Base-by-base conservation (phyloP, 1,284 basidiomycete genomes). In the Irpex sp. region DNA sequence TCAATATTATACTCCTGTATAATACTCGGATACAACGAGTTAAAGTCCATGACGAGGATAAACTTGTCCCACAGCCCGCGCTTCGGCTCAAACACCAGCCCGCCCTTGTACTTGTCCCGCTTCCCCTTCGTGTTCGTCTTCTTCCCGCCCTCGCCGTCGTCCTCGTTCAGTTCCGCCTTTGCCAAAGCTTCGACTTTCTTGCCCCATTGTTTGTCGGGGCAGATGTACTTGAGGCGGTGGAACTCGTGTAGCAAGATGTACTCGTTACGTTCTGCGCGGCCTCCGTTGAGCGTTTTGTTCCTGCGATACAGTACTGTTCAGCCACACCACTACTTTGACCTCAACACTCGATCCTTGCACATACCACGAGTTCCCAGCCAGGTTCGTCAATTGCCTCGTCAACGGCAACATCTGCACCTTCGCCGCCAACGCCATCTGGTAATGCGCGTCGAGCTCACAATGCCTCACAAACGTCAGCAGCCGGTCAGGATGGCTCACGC, bases 1-100 rank as follows among this genome's bases (percentile, higher is more conserved):
- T 99, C 96, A 70, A 99, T 98, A 74, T 99, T 99, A 77, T 94
- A 99, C 80, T 99, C 97, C 72, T 99, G 97, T 63, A 99, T 99
- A 79, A 99, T 99, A 76, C 93, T 96, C 7, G 97, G 97, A 75
- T 99, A 99, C 65, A 99, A 83, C 69, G 95, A 98, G 79, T 99
- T 99, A 87, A 99, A 99, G 78, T 99, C 97, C 97, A 99, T 99
- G 74, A 99, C 97, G 33, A 99, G 83, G 74, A 99, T 93, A 74
- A 87, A 97, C 70, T 91, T 97, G 80, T 99, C 97, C 93, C 94
- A 99, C 58, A 99, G 79, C 4, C 96, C 95, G 63, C 94, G 84
- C 78, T 98, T 97, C 0, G 97, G 97, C 68, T 98, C 95, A 67
- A 99, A 97, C 13, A 99, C 97, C 57, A 98, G 84, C 79, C 97